Evolutionary conservation across 2,329 filamentous ascomycete genomes (phyloP).

Genomic region (Colletotrichum karsti): DNA sequence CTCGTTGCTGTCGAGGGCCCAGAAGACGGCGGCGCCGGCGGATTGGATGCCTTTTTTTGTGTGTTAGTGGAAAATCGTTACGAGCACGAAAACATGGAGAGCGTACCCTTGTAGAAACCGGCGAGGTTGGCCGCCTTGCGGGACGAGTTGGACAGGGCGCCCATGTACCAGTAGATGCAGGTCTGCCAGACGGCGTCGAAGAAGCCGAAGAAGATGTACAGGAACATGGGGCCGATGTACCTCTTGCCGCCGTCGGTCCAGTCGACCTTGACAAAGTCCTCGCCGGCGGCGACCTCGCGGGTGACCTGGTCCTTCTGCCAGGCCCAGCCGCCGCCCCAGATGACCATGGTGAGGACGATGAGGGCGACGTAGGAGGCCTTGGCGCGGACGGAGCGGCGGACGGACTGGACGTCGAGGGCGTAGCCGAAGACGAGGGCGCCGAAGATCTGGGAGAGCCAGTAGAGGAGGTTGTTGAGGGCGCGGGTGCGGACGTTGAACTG

Average conservation of each 20-base stretch:
- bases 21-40: conserved; percentile 82
- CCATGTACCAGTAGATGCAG: conserved; percentile 95
- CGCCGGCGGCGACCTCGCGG: conserved; percentile 46
- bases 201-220: conserved; percentile 91
- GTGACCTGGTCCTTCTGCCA: conserved; percentile 72
- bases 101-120: conserved; percentile 78
- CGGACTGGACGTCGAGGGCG: conserved; percentile 66
- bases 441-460: conserved; percentile 82
- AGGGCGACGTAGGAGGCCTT: conserved; percentile 69
- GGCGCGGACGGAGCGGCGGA: conserved; percentile 74
- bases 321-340: conserved; percentile 86
- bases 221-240: conserved; percentile 83
- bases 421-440: conserved; percentile 79
- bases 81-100: neutral
- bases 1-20: conserved; percentile 71
- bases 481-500: conserved; percentile 79
- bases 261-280: conserved; percentile 54
- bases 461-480: conserved; percentile 81
- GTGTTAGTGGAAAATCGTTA: conserved; percentile 14
- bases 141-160: conserved; percentile 89
- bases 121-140: conserved; percentile 92
- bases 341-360: conserved; percentile 74
- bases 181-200: conserved; percentile 94
- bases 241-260: conserved; percentile 67
- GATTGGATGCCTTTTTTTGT: conserved; percentile 71